Base-by-base conservation (phyloP, 768 basidiomycete species). In the Imleria badia region DNA sequence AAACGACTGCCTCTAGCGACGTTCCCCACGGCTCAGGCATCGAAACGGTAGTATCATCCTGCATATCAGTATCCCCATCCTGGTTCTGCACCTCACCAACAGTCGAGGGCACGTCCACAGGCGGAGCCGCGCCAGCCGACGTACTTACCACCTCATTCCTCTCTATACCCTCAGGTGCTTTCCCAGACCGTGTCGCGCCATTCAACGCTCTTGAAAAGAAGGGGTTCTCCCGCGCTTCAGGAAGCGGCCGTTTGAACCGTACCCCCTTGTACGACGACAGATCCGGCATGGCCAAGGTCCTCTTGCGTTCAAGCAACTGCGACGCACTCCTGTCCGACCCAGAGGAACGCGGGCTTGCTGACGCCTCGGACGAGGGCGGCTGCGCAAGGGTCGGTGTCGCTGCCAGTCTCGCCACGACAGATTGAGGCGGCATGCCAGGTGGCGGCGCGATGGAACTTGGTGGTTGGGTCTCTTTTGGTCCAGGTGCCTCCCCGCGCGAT, bases 141-240 rank as follows among this genome's bases (percentile, higher is more conserved):
- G 13, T 14, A 23, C 39, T 46, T 12, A 5, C 50, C 38, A 22
- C 40, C 22, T 6, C 19, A 26, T 23, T 45, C 17, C n/a, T 38
- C 17, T 52, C 42, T 19, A 14, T 17, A 8, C 20, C 52, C 19
- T 12, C 33, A 3, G 33, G 30, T 6, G 26, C 47, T 1, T 55
- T 61, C 14, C 10, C 23, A 41, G 55, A 17, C 8, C 47, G 48
- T 3, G 15, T 7, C 7, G 13, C 29, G 11, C 60, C 36, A 20
- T 5, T 42, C 54, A 69, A 35, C 8, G 53, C 67, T 22, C 67
- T 57, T 22, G 67, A 68, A 41, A 67, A 68, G 52, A 68, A 69
- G 5, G 62, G 5, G 14, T 61, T 62, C 13, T 61, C 60, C 7
- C 60, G 35, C 23, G 29, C 39, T 20, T 57, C 58, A 0, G 35